These are phyloP conservation scores for Fusarium cyanostomum DNA, from an alignment of 2,329 filamentous ascomycete species.

Conservation along the genomic window DNA sequence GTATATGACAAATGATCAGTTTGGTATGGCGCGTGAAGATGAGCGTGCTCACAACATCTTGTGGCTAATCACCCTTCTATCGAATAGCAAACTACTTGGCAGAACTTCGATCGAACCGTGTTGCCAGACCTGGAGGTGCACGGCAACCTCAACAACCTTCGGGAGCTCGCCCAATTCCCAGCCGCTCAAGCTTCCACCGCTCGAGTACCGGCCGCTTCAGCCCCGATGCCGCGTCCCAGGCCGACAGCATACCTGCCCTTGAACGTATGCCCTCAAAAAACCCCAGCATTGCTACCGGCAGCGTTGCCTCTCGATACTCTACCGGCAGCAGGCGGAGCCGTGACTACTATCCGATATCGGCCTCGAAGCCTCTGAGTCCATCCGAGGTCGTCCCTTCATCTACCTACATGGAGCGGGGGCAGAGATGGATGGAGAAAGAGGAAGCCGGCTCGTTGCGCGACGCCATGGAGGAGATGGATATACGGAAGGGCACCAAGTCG, in stretches of 20 bases:
- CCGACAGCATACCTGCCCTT: constrained; percentile 37
- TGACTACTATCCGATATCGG: constrained; percentile 61
- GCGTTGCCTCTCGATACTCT: constrained; percentile 62
- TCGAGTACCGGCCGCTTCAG: constrained; percentile 45
- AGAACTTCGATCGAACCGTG: constrained; percentile 74
- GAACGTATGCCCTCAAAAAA: constrained; percentile 44
- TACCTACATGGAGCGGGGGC: constrained; percentile 77
- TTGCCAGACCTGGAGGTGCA: constrained; percentile 74
- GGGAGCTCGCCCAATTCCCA: constrained; percentile 46
- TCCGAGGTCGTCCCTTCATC: constrained; percentile 71
- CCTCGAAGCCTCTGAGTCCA: constrained; percentile 60
- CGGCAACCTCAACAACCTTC: constrained; percentile 67
- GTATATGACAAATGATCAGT: constrained; percentile 74
- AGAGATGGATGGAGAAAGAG: constrained; percentile 83
- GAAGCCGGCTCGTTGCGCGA: constrained; percentile 75
- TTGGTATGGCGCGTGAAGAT: constrained; percentile 58
- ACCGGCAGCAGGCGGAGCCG: constrained; percentile 55
- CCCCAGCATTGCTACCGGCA: constrained; percentile 56
- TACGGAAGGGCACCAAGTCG: constrained; percentile 53
- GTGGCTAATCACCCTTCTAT: constrained; percentile 32
- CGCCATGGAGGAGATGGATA: constrained; percentile 78
- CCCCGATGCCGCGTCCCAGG: constrained; percentile 45
- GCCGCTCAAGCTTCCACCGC: constrained; percentile 39
- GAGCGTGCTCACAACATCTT: constrained; percentile 6
- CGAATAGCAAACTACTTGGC: constrained; percentile 73